Evolutionary conservation across 805 yeast species (phyloP).

Genomic region (Candida loeiensis): DNA sequence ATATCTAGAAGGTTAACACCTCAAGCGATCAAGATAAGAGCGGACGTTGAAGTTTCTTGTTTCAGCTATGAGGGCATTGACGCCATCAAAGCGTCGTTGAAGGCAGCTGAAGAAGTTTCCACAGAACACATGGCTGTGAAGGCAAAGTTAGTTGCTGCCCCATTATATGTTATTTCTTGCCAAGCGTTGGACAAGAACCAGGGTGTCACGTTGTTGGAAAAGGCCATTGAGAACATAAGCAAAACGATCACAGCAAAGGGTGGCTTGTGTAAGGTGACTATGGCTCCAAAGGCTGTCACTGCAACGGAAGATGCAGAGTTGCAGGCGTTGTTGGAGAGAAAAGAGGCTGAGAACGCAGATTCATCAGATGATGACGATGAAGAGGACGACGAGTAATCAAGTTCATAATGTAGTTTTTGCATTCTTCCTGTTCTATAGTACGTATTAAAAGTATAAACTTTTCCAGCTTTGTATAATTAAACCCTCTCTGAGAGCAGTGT

Average conservation of each 20-base stretch:
- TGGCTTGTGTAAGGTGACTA: constrained; percentile 86
- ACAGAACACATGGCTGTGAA: constrained; percentile 86
- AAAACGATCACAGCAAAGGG: constrained; percentile 68
- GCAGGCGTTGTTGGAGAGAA: constrained; percentile 90
- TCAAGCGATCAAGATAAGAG: constrained; percentile 95
- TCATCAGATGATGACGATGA: constrained; percentile 77
- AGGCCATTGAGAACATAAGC: constrained; percentile 75
- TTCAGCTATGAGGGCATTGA: constrained; percentile 97
- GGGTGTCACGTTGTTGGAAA: constrained; percentile 75
- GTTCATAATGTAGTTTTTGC: not conserved
- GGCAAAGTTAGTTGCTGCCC: constrained; percentile 96
- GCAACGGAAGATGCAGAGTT: constrained; percentile 98
- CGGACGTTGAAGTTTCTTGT: constrained; percentile 98
- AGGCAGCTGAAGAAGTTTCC: constrained; percentile 79
- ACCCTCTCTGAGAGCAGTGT: not conserved
- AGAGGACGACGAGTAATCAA: constrained; percentile 14
- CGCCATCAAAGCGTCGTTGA: constrained; percentile 87
- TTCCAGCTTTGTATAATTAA: too few relatives aligned
- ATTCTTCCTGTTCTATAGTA: constrained; percentile 4
- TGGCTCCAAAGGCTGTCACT: constrained; percentile 99
- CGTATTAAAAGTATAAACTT: not conserved
- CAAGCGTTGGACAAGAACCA: constrained; percentile 88
- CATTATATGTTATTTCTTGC: constrained; percentile 88
- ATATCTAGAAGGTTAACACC: constrained; percentile 94
- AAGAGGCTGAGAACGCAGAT: constrained; percentile 83